A percentile compares a stretch with the other conserved stretches of the same genome.
phyloP scores from a whole-genome alignment of 2,329 filamentous ascomycete species.

The Cladosporium sp. region DNA sequence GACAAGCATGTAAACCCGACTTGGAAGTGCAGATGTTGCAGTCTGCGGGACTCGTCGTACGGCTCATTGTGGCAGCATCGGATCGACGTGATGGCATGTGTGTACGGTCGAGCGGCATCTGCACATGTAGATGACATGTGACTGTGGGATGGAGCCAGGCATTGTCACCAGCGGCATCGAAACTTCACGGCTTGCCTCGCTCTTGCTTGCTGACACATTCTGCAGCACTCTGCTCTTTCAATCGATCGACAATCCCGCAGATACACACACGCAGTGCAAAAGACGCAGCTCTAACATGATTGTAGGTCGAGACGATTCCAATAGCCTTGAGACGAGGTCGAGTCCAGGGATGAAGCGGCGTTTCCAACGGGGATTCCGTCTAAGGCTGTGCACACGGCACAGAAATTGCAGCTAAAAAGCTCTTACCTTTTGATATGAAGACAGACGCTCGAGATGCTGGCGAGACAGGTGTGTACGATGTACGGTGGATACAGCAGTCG shows the following conservation, averaged over 20 bases:
- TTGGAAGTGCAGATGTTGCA: not conserved
- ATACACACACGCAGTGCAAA: too few species aligned
- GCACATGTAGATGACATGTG: constrained; percentile 1
- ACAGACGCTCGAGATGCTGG: constrained; percentile 12
- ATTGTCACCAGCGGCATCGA: too few species aligned
- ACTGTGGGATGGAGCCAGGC: not conserved
- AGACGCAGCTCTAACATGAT: too few species aligned
- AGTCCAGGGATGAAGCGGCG: not conserved
- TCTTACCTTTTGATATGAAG: constrained; percentile 16
- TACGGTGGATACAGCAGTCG: constrained; percentile 12
- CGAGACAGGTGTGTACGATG: constrained; percentile 3
- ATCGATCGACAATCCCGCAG: too few species aligned
- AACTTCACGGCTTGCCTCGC: not conserved
- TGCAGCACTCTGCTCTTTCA: not conserved
- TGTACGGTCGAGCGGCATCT: not conserved
- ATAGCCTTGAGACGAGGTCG: not conserved
- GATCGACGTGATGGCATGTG: too few species aligned
- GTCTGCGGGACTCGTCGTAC: too few species aligned
- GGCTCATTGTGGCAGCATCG: too few species aligned
- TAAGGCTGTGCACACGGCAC: not conserved
- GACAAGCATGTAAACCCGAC: not conserved
- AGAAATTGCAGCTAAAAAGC: not conserved
- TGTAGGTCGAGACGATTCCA: too few species aligned
- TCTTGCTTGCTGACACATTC: not conserved
- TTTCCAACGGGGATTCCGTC: not conserved